Conservation (phyloP, 2,329 filamentous ascomycete species). For the Aaosphaeria pasadenensis region DNA sequence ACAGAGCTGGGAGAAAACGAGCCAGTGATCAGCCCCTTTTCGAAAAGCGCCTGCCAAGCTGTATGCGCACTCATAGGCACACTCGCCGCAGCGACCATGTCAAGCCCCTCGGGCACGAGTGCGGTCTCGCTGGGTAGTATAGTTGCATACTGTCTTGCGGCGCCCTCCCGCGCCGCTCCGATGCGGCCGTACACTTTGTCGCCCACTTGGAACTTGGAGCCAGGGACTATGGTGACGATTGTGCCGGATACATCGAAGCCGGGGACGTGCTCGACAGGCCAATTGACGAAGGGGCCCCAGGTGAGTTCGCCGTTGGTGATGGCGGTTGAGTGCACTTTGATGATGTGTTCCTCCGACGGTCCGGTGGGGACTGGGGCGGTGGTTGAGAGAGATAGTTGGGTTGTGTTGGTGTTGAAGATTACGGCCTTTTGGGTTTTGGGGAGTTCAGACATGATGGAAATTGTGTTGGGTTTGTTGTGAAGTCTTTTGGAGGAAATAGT, state of each 20-base stretch:
- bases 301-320: constrained; percentile 45
- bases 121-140: constrained; percentile 37
- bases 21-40: constrained; percentile 12
- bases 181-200: constrained; percentile 17
- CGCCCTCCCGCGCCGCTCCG: constrained; percentile 34
- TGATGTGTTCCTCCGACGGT: constrained; percentile 34
- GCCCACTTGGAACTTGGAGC: constrained; percentile 39
- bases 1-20: constrained; percentile 4
- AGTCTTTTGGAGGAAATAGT: neutral
- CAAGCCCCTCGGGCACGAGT: constrained; percentile 29
- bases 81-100: constrained; percentile 33
- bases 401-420: constrained; percentile 14
- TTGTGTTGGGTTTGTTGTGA: too few relatives aligned
- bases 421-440: constrained; percentile 15
- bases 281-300: constrained; percentile 30
- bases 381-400: constrained; percentile 9
- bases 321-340: constrained; percentile 39
- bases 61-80: constrained; percentile 43
- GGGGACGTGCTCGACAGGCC: constrained; percentile 32
- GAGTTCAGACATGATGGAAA: neutral
- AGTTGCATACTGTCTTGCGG: constrained; percentile 38
- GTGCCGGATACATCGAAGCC: constrained; percentile 45
- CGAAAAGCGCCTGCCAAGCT: constrained; percentile 46
- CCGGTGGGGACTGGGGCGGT: constrained; percentile 7
- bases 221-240: constrained; percentile 33